Conservation (phyloP, 257 asterid genomes). For the Solanum ossicruentum region DNA sequence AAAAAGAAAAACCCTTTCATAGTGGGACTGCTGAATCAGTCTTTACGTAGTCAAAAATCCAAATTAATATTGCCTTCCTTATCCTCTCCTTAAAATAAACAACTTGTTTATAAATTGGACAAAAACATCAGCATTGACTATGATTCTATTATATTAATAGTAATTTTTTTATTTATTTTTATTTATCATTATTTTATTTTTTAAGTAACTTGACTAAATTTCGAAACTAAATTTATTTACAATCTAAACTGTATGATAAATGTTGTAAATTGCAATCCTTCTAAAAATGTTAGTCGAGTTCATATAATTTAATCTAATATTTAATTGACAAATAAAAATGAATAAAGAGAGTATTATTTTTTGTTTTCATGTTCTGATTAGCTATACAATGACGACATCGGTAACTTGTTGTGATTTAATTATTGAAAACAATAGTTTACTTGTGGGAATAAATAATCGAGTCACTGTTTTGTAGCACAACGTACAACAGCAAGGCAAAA, state of each 20-base stretch:
- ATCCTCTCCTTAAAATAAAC: not conserved
- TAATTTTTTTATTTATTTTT: too few species aligned
- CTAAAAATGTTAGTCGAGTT: too few species aligned
- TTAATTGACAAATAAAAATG: too few species aligned
- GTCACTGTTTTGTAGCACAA: not conserved
- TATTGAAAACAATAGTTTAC: not conserved
- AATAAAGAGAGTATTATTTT: accelerated
- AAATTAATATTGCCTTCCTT: not conserved
- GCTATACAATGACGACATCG: not conserved
- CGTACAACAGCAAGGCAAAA: not conserved
- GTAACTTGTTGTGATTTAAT: not conserved
- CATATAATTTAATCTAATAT: too few species aligned
- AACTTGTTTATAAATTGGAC: not conserved
- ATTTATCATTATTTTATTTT: accelerated
- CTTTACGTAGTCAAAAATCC: not conserved
- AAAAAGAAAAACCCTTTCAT: not conserved
- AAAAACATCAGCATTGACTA: not conserved
- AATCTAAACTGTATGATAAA: too few species aligned
- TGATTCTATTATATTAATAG: not conserved
- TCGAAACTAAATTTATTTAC: too few species aligned
- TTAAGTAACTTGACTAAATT: too few species aligned
- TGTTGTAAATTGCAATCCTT: too few species aligned
- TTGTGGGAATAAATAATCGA: not conserved
- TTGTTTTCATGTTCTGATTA: not conserved
- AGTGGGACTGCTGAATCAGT: not conserved